Percentiles rank a stretch among this genome's conserved stretches.
Conservation (phyloP, 768 basidiomycete species). For the Auricularia sp. region DNA sequence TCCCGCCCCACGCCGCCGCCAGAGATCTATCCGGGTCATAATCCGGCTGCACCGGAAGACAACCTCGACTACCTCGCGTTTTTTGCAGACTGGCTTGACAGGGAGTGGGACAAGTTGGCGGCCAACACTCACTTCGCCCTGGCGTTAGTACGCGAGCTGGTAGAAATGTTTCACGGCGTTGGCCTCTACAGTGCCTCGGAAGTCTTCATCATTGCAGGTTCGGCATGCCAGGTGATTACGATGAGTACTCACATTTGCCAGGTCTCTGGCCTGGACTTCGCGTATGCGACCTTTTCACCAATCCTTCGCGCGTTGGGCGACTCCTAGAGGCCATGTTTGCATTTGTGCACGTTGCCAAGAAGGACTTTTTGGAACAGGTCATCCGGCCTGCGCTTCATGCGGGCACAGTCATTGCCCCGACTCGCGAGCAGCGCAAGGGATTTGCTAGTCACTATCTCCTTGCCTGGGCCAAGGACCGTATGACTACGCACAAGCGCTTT, state of each 20-base stretch:
- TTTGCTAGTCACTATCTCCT: neutral
- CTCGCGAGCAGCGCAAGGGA: neutral
- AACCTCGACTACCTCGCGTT: neutral
- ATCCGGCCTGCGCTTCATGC: neutral
- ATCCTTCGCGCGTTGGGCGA: neutral
- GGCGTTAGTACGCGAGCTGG: neutral
- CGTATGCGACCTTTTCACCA: neutral
- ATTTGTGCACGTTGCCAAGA: neutral
- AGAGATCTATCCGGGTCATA: neutral
- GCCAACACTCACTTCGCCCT: neutral
- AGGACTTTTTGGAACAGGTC: neutral
- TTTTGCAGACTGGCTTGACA: neutral
- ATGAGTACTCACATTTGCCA: neutral
- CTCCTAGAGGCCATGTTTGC: neutral
- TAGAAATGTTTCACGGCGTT: neutral
- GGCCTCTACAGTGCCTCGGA: neutral
- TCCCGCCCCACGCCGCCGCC: neutral
- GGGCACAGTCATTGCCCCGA: neutral
- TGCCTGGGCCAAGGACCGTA: neutral
- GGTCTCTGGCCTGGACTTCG: neutral
- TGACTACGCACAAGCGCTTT: neutral
- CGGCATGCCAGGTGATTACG: neutral
- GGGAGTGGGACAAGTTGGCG: neutral
- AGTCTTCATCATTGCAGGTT: neutral
- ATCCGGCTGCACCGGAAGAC: neutral